Evolutionary conservation across 164 flowering plant genomes (phyloP), one percentile per base, ranked within the genome.

Genomic region (Santalum album): DNA sequence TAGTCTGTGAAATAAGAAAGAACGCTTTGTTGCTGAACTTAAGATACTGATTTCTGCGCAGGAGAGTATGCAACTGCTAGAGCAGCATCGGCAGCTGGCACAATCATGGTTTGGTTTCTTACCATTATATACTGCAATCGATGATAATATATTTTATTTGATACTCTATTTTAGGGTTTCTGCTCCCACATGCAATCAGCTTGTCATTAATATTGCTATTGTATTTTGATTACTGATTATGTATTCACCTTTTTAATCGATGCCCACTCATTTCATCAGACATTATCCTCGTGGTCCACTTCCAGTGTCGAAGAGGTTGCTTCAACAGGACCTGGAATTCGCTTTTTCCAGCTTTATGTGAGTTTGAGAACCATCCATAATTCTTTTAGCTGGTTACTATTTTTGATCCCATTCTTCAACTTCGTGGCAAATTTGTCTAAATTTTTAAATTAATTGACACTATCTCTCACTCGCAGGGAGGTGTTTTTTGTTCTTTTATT

Each of bases 11-110:
- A 19, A 45, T 2, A 1, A 15, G 42, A 10, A 1, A 11, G 17
- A 0, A 32, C 12, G 14, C 42, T 38, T 38, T 38, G 42, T 14
- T 38, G 42, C 1, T 39, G 29, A 45, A 25, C 19, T 18, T 27
- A 19, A 12, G 18, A 55, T 24, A 44, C 17, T 57, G 35, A 14
- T 35, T 54, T 38, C 42, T 34, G 25, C 75, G 63, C 81, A 89
- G 97, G 97, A 57, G 97, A 90, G 70, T 78, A 69, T 75, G 97
- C 97, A 47, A 84, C 90, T 27, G 97, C 97, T 26, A 75, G 97
- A 75, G 97, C 97, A 40, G 80, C 97, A 65, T 78, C 95, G 14
- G 77, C 95, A 15, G 95, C 95, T 56, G 82, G 72, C 49, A 90
- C 95, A 35, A 90, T 87, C 42, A 90, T 90, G 97, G 95, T 89